Base-by-base conservation (phyloP, 2,329 filamentous ascomycete species). In the Curvularia spicifera region DNA sequence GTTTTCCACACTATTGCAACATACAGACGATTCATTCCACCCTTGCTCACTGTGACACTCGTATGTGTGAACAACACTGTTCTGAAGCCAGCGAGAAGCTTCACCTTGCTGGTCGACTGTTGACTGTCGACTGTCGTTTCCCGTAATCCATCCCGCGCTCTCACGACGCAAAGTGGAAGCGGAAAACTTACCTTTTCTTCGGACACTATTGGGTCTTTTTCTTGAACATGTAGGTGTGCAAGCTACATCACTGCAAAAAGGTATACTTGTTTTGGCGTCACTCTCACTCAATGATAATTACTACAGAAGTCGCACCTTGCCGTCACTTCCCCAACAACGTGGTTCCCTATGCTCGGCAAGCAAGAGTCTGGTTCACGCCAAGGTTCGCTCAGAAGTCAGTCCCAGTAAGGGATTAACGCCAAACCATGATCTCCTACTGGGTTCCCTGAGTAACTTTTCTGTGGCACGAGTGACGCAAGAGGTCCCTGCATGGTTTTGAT, bases 61-160 rank as follows among this genome's bases (percentile, higher is more conserved):
- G 44, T 35, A 24, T 35, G 35, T 1, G 44, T 48, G 3, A 53
- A 53, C n/a, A 43, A 24, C 6, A 48, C 43, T 18, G 37, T 48
- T 18, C 43, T 44, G 39, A 53, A 57, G 43, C 22, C 31, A 22
- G 37, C 28, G n/a, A 53, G n/a, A 22, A 28, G 37, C 15, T 37
- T 44, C 37, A 42, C 10, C n/a, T 37, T 53, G 24, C 29, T 28
- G 28, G 37, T 35, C 0, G 29, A 53, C 37, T 35, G 5, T 15
- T 15, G 33, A 35, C 12, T 35, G 31, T 44, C 48, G 33, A 35
- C 12, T 35, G 31, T 44, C 48, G 10, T 57, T 44, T 22, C 48
- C 50, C 1, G 48, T 37, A 64, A 88, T 87, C 85, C 85, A 88
- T 69, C 88, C 85, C 10, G 84, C 85, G 60, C 86, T 86, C 65